Conservation (phyloP, 1,284 basidiomycete genomes). For the Pascua guehoae region DNA sequence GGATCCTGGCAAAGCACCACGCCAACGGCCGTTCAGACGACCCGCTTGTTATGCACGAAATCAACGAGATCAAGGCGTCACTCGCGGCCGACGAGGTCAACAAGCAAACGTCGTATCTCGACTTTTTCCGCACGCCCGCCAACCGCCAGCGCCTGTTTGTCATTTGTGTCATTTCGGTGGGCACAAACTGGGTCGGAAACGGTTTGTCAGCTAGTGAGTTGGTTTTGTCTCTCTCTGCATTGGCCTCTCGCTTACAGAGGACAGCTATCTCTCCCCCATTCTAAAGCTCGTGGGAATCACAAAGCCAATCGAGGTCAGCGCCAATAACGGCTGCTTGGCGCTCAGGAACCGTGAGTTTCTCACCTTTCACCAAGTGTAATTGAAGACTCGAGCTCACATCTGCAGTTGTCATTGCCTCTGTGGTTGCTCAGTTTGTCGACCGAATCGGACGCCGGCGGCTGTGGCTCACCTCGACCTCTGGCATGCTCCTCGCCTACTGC, state of each 20-base stretch:
- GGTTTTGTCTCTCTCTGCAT: neutral
- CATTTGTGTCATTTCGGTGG: slow-evolving; percentile 21
- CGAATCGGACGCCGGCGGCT: slow-evolving; percentile 32
- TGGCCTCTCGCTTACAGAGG: neutral
- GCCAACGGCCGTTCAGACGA: slow-evolving; percentile 13
- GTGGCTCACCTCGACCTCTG: slow-evolving; percentile 30
- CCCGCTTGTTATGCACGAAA: slow-evolving; percentile 11
- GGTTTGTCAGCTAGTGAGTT: slow-evolving; percentile 33
- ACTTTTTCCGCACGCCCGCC: slow-evolving; percentile 33
- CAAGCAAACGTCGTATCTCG: slow-evolving; percentile 23
- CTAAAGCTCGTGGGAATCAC: slow-evolving; percentile 34
- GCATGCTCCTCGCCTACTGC: slow-evolving; percentile 27
- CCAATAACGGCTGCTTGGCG: slow-evolving; percentile 28
- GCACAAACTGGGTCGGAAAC: slow-evolving; percentile 30
- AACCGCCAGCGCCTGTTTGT: slow-evolving; percentile 38
- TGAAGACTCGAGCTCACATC: neutral
- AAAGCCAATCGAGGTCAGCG: slow-evolving; percentile 25
- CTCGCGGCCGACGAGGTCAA: slow-evolving; percentile 21
- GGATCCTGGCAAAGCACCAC: slow-evolving; percentile 18
- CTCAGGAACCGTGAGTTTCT: slow-evolving; percentile 15
- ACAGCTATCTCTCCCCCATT: slow-evolving; percentile 29
- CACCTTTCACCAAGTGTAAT: no score
- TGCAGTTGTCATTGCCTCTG: slow-evolving; percentile 9
- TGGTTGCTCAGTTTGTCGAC: slow-evolving; percentile 12
- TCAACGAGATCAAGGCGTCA: slow-evolving; percentile 30